Percentiles rank a stretch among this genome's conserved stretches.
These are phyloP conservation scores for Spirogloea muscicola DNA, from an alignment of 139 green algal species.

Conservation along the genomic window DNA sequence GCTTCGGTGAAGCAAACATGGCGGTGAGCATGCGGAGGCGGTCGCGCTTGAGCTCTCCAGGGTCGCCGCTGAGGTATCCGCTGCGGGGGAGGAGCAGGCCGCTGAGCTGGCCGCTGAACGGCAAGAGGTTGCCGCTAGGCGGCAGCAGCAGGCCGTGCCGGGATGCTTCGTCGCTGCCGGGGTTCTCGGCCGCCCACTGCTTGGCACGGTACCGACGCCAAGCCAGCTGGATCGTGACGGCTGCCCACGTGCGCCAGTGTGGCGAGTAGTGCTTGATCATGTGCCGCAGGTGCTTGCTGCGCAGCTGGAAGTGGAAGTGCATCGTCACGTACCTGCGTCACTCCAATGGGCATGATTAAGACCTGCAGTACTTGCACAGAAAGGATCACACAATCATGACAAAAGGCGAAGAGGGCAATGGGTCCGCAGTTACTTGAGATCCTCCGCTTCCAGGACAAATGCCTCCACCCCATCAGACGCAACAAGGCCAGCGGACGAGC, in stretches of 20 bases:
- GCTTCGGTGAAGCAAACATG: too few species aligned
- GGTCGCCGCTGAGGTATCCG: too few species aligned
- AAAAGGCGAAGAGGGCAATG: too few species aligned
- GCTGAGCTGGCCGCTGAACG: too few species aligned
- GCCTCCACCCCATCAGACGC: conserved; percentile 1
- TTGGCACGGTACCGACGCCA: conserved; percentile 6
- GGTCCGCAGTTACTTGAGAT: conserved; percentile 12
- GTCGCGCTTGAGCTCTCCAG: too few species aligned
- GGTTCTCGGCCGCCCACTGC: not conserved
- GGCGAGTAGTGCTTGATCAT: conserved; percentile 14
- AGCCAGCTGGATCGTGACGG: conserved; percentile 21
- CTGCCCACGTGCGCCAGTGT: conserved; percentile 29
- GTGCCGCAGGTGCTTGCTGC: conserved; percentile 10
- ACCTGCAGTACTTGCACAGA: not conserved
- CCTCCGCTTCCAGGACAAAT: conserved; percentile 15
- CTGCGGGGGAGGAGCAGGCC: too few species aligned
- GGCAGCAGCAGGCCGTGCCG: too few species aligned
- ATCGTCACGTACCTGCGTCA: not conserved
- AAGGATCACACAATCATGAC: too few species aligned
- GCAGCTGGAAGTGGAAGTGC: conserved; percentile 24
- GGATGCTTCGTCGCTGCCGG: too few species aligned
- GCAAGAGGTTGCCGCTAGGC: too few species aligned
- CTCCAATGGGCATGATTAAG: not conserved
- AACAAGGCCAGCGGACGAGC: not conserved
- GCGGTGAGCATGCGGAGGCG: too few species aligned